Evolutionary conservation across 2,329 filamentous ascomycete species (phyloP), one percentile per base, ranked within the genome.

Genomic region (Xylariaceae sp.): DNA sequence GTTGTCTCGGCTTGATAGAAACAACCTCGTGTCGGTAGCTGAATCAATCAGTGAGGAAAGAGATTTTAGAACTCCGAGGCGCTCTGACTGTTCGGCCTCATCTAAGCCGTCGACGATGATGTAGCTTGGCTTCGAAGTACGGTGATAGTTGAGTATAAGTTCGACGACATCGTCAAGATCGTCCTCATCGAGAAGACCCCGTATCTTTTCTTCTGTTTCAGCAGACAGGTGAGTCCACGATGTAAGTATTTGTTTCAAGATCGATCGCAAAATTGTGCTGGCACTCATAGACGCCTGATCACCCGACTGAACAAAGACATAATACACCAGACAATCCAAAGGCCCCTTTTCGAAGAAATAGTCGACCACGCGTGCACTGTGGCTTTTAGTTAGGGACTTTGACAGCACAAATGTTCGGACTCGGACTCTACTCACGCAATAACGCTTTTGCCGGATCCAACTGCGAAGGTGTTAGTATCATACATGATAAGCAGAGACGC

Each of bases 251-350:
- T 72, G 69, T 9, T 64, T 63, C 13, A 68, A 23, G 30, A 71
- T 56, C 15, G 66, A 68, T 30, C 58, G 57, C 5, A 72, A 13
- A 17, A 71, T 61, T 3, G 63, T 64, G 1, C 61, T 58, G 2
- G 60, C 62, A 17, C 61, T 53, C 1, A 69, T 50, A 10, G 68
- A 69, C 7, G 60, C 53, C 7, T 47, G 23, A 17, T 67, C 61
- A n/a, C 66, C 61, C 44, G 63, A 67, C 15, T 65, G 51, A 15
- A 65, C 59, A 37, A 72, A 70, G 56, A 70, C 69, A 49, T 66
- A 73, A 42, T 59, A 60, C 10, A 72, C 56, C 13, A 56, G 18
- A 17, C 48, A 53, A 7, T 58, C 56, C 4, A 35, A 55, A 8
- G 17, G n/a, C 17, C 37, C 47, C 51, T 51, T 54, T 44, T 58